Conservation (phyloP, 306 rosid species). For the Echinosophora koreensis region DNA sequence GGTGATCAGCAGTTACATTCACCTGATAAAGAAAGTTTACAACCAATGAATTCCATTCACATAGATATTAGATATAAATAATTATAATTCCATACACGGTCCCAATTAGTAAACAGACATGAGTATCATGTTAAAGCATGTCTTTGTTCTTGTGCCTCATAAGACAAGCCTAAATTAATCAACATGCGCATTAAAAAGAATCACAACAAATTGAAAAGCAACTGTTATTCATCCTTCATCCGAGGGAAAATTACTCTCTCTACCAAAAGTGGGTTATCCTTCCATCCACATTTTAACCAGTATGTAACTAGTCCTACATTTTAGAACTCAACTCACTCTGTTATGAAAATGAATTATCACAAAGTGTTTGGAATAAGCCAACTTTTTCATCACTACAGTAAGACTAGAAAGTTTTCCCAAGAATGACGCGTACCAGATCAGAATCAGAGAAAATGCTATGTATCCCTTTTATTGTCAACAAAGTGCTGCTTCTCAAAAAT, state of each 20-base stretch:
- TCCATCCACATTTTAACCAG: not conserved
- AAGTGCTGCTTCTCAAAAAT: conserved; percentile 21
- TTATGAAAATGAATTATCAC: conserved; percentile 6
- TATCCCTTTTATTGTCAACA: not conserved
- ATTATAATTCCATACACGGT: not conserved
- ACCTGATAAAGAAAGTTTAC: conserved; percentile 65
- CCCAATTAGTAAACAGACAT: not conserved
- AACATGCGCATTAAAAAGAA: not conserved
- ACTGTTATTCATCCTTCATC: not conserved
- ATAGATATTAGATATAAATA: not conserved
- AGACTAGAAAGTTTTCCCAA: not conserved
- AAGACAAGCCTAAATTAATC: not conserved
- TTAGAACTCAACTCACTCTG: not conserved
- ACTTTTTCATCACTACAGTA: not conserved
- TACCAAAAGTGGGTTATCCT: not conserved
- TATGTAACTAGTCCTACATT: not conserved
- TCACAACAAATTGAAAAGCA: not conserved
- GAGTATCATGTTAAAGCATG: not conserved
- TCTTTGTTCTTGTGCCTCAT: conserved; percentile 12
- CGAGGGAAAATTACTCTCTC: not conserved
- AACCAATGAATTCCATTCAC: conserved; percentile 5
- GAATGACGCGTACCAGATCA: not conserved
- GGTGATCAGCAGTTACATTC: conserved; percentile 95
- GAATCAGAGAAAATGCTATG: not conserved
- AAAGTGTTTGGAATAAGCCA: not conserved